Conservation (phyloP, 805 yeast genomes). For the Ogataea parapolymorpha region DNA sequence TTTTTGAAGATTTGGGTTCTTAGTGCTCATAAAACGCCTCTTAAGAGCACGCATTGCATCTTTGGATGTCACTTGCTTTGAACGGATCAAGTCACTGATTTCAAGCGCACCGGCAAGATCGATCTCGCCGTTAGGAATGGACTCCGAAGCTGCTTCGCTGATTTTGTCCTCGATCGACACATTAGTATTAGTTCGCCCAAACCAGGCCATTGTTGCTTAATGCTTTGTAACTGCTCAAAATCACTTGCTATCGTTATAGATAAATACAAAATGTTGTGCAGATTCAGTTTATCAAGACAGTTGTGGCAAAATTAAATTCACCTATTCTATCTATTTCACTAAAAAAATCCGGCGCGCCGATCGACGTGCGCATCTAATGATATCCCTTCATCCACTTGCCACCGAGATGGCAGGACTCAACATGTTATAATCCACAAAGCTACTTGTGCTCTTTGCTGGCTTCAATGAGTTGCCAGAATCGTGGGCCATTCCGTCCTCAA, state of each 20-base stretch:
- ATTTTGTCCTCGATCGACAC: slow-evolving; percentile 58
- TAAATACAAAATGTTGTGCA: not conserved
- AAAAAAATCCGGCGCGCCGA: slow-evolving; percentile 12
- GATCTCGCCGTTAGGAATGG: slow-evolving; percentile 89
- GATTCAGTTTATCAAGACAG: not conserved
- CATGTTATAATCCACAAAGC: slow-evolving; percentile 27
- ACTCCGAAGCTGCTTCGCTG: slow-evolving; percentile 76
- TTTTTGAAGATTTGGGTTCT: slow-evolving; percentile 77
- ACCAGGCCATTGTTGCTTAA: slow-evolving; percentile 45
- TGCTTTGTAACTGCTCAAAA: not conserved
- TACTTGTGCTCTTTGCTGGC: slow-evolving; percentile 17
- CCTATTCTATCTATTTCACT: not conserved
- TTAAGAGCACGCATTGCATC: slow-evolving; percentile 85
- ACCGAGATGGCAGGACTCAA: slow-evolving; percentile 26
- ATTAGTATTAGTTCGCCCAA: slow-evolving; percentile 33
- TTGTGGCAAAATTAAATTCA: slow-evolving; percentile 6
- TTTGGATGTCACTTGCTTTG: slow-evolving; percentile 72
- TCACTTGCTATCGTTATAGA: not conserved
- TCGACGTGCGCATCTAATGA: slow-evolving; percentile 2
- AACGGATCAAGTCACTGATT: slow-evolving; percentile 80
- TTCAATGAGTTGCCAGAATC: slow-evolving; percentile 5
- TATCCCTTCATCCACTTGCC: slow-evolving; percentile 5
- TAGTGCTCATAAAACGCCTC: slow-evolving; percentile 54
- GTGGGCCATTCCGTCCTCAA: slow-evolving; percentile 26
- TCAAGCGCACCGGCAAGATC: slow-evolving; percentile 73